Conservation (phyloP, 305 asterid species). For the Fraxinus sp. region DNA sequence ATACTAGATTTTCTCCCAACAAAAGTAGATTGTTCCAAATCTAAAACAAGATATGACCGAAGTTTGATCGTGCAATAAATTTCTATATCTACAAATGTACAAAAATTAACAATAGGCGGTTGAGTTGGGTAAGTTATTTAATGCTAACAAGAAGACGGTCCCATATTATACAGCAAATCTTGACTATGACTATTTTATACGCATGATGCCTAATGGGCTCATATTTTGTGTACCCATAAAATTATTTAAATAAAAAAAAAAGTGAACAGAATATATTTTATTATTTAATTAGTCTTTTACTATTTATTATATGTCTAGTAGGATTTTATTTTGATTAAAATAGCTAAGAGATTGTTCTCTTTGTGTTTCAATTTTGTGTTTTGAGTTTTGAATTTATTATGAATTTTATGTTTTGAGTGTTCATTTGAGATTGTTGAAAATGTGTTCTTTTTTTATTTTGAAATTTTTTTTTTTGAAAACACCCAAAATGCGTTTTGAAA, state of each 20-base stretch:
- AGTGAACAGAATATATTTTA: no score
- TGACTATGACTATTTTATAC: background rate
- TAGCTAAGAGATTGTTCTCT: background rate
- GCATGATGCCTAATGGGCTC: background rate
- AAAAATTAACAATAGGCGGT: background rate
- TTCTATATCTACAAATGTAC: background rate
- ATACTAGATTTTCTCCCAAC: background rate
- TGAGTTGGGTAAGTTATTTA: background rate
- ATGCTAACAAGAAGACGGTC: background rate
- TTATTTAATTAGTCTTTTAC: no score
- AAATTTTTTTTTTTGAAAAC: no score
- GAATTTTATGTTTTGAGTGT: no score
- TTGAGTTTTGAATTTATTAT: no score
- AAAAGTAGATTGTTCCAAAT: background rate
- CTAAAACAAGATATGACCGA: background rate
- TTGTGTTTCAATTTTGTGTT: no score
- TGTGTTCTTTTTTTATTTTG: no score
- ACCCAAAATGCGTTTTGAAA: no score
- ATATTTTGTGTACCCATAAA: background rate
- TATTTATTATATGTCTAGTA: background rate
- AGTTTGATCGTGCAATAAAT: background rate
- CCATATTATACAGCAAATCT: background rate
- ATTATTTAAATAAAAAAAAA: no score
- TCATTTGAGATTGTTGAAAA: no score
- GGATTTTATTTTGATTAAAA: no score